Evolutionary conservation across 2,329 filamentous ascomycete species (phyloP), one percentile per base, ranked within the genome.

Genomic region (Pseudopyrenochaeta lycopersici): DNA sequence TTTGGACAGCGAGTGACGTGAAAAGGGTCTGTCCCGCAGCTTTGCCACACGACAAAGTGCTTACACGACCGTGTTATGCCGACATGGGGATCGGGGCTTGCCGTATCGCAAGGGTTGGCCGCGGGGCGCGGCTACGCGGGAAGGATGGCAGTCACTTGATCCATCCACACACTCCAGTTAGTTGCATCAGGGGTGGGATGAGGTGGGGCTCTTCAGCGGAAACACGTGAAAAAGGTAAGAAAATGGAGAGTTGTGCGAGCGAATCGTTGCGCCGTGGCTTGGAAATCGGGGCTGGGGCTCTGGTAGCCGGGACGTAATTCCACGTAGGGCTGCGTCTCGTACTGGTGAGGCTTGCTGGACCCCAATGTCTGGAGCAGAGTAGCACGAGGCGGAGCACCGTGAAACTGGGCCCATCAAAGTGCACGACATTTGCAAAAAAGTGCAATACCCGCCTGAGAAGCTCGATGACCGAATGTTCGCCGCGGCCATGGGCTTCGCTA

Each of bases 71-170:
- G 58, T 46, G 33, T 31, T 35, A 46, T 56, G 58, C 56, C 62
- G 60, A 62, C 55, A 38, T 61, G 60, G 60, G 58, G 62, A 58
- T 52, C 48, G 46, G 45, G 48, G 52, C 54, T 50, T 59, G 51
- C 49, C 52, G 51, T 55, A 35, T 53, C 62, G 52, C 64, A 60
- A 60, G 67, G 64, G 52, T 64, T 23, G 49, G 50, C 53, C 53
- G 56, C 54, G 63, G 68, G 63, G 61, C 53, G 54, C 60, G 66
- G 62, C 51, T 61, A 58, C 46, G 60, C 71, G 69, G 71, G 70
- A 73, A 73, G 71, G 70, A 74, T 70, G 65, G 49, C 45, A 56
- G 58, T 66, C 62, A 66, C 55, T 64, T 63, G 63, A 64, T 63
- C 52, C 54, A 60, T 58, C 36, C 18, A 38, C 12, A 15, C 36